These are phyloP conservation scores for Elongisporangium undulatum DNA, from an alignment of 352 stramenopile genomes.

Conservation along the genomic window DNA sequence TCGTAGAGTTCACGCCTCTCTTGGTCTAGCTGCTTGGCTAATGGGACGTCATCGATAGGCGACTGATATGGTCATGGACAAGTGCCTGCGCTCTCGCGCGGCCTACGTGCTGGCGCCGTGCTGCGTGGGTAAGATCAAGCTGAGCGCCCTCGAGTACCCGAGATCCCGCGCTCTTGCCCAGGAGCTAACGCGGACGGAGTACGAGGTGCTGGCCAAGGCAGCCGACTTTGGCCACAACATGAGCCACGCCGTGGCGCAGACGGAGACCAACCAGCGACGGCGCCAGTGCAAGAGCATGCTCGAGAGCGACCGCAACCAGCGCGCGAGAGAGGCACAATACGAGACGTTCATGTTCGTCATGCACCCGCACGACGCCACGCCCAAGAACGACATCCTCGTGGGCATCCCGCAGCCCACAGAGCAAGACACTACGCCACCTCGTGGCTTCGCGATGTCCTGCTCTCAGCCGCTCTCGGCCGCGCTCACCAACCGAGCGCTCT, in stretches of 20 bases:
- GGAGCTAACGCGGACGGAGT: conserved; percentile 53
- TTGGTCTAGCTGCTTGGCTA: background rate
- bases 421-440: background rate
- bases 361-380: conserved; percentile 59
- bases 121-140: conserved; percentile 81
- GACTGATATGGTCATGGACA: conserved; percentile 79
- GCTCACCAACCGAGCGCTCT: conserved; percentile 6
- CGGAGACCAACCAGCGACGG: conserved; percentile 41
- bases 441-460: background rate
- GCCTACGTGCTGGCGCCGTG: conserved; percentile 77
- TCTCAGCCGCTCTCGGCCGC: background rate
- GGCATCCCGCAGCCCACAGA: conserved; percentile 29
- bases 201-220: conserved; percentile 72
- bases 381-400: conserved; percentile 84
- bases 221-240: conserved; percentile 68
- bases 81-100: conserved; percentile 50
- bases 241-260: conserved; percentile 32
- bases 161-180: conserved; percentile 38
- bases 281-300: conserved; percentile 78
- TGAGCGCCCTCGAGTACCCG: conserved; percentile 53
- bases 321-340: conserved; percentile 50
- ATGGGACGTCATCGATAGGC: conserved; percentile 16
- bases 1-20: background rate
- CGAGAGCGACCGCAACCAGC: conserved; percentile 72
- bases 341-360: conserved; percentile 77